Percentiles rank a stretch among this genome's conserved stretches.
phyloP scores from a whole-genome alignment of 2,329 filamentous ascomycete species.

The Mollisia scopiformis region DNA sequence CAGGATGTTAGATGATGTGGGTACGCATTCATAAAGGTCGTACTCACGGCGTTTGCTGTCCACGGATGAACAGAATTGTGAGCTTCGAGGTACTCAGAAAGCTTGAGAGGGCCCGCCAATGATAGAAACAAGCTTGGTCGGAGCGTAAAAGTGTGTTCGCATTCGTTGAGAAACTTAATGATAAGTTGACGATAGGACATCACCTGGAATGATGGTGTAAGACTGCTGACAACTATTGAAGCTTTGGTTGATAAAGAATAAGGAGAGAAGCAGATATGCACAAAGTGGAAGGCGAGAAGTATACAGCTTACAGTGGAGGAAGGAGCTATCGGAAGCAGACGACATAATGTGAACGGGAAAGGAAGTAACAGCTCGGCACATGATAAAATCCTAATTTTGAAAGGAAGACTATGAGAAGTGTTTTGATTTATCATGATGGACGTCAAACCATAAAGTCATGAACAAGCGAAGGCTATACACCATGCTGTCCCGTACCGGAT shows the following conservation, averaged over 20 bases:
- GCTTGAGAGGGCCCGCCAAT: neutral
- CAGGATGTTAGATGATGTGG: neutral
- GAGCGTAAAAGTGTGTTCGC: constrained; percentile 4
- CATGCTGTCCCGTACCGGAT: constrained; percentile 15
- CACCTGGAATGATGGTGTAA: constrained; percentile 1
- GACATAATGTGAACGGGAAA: neutral
- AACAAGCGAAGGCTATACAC: constrained; percentile 10
- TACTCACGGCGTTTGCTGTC: neutral
- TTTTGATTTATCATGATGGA: neutral
- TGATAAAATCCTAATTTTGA: neutral
- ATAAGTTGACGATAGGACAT: constrained; percentile 12
- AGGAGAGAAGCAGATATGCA: neutral
- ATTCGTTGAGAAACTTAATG: constrained; percentile 13
- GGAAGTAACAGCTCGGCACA: neutral
- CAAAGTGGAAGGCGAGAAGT: neutral
- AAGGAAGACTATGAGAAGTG: neutral
- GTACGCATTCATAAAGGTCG: neutral
- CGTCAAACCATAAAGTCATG: neutral
- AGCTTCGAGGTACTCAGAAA: neutral
- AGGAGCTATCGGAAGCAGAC: neutral
- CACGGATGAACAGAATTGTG: neutral
- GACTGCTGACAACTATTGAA: neutral
- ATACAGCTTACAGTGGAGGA: neutral
- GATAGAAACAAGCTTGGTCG: neutral
- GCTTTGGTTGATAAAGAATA: neutral